Conservation (phyloP, 805 yeast species). For the Monosporozyma aquatica region DNA sequence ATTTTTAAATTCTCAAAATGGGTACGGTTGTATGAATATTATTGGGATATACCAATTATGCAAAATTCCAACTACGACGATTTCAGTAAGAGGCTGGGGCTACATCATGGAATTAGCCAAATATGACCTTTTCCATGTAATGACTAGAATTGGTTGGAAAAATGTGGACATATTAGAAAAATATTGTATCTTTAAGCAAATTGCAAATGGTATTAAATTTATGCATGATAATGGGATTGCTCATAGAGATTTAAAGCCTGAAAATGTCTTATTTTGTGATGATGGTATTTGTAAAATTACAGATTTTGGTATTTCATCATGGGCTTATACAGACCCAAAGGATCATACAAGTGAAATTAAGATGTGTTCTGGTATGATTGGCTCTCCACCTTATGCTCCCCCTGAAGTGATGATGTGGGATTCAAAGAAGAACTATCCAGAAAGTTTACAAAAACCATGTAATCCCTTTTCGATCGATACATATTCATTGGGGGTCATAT, state of each 20-base stretch:
- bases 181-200: slow-evolving; percentile 61
- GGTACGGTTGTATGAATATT: slow-evolving; percentile 6
- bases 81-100: slow-evolving; percentile 65
- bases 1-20: slow-evolving; percentile 27
- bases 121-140: slow-evolving; percentile 52
- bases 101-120: slow-evolving; percentile 58
- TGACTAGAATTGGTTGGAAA: slow-evolving; percentile 54
- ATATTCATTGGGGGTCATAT: slow-evolving; percentile 65
- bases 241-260: slow-evolving; percentile 70
- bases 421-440: slow-evolving; percentile 28
- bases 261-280: slow-evolving; percentile 51
- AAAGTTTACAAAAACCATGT: slow-evolving; percentile 32
- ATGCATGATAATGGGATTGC: slow-evolving; percentile 59
- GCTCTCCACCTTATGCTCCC: slow-evolving; percentile 74
- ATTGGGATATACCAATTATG: slow-evolving; percentile 11
- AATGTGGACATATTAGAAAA: slow-evolving; percentile 41
- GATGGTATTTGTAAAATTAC: slow-evolving; percentile 59
- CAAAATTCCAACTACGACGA: slow-evolving; percentile 46
- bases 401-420: slow-evolving; percentile 58
- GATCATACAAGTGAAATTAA: slow-evolving; percentile 37
- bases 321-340: slow-evolving; percentile 46
- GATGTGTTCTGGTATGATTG: slow-evolving; percentile 43
- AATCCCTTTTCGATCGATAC: slow-evolving; percentile 62
- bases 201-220: slow-evolving; percentile 50
- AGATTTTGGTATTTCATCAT: slow-evolving; percentile 69